Evolutionary conservation across 2,329 filamentous ascomycete species (phyloP).

Genomic region (Atkinsonella texensis): DNA sequence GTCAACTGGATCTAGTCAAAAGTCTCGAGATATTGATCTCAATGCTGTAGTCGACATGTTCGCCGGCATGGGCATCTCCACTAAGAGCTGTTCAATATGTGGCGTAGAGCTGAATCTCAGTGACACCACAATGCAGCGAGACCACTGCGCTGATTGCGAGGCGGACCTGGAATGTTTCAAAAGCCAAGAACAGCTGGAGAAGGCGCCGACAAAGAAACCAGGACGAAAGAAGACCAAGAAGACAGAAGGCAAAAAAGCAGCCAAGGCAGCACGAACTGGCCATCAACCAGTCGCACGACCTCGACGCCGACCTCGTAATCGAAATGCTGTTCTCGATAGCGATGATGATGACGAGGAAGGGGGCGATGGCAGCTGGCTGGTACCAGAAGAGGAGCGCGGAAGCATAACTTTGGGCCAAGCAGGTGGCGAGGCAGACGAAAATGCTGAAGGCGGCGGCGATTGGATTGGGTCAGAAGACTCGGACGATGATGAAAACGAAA

Average conservation of each 20-base stretch:
- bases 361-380: slow-evolving; percentile 68
- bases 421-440: slow-evolving; percentile 76
- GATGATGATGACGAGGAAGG: slow-evolving; percentile 60
- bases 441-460: slow-evolving; percentile 78
- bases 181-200: slow-evolving; percentile 29
- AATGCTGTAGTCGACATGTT: slow-evolving; percentile 81
- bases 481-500: slow-evolving; percentile 35
- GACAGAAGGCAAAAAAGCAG: slow-evolving; percentile 22
- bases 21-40: slow-evolving; percentile 49
- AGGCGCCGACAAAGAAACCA: slow-evolving; percentile 25
- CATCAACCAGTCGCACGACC: slow-evolving; percentile 9
- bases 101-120: slow-evolving; percentile 51
- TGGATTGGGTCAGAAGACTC: slow-evolving; percentile 64
- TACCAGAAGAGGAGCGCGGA: slow-evolving; percentile 53
- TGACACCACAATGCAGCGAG: slow-evolving; percentile 26
- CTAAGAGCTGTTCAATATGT: slow-evolving; percentile 75
- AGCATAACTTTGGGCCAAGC: slow-evolving; percentile 56
- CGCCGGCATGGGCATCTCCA: slow-evolving; percentile 66
- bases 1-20: slow-evolving; percentile 46
- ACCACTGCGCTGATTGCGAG: slow-evolving; percentile 61
- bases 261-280: slow-evolving; percentile 10
- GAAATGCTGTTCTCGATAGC: slow-evolving; percentile 51
- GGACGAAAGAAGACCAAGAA: slow-evolving; percentile 13
- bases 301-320: slow-evolving; percentile 30
- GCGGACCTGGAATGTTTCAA: slow-evolving; percentile 58